A percentile compares a stretch with the other conserved stretches of the same genome.
phyloP scores from a whole-genome alignment of 257 asterid species.

The Solanum pinnatisectum region DNA sequence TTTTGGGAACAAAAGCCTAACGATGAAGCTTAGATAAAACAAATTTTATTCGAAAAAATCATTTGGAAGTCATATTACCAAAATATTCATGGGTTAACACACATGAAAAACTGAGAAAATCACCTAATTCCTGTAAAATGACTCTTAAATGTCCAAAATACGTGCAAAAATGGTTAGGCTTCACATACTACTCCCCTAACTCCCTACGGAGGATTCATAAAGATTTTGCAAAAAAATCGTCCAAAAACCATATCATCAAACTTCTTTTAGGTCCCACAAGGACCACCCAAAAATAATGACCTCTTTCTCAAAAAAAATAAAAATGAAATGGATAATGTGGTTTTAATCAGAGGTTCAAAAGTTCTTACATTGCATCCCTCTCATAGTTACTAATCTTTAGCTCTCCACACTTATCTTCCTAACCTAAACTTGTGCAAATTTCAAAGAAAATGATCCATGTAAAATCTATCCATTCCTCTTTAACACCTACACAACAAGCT shows the following conservation, averaged over 20 bases:
- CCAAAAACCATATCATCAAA: not conserved
- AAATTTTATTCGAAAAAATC: too few relatives aligned
- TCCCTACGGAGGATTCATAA: not conserved
- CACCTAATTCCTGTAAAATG: too few relatives aligned
- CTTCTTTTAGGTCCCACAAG: not conserved
- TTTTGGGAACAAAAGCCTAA: too few relatives aligned
- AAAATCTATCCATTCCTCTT: slow-evolving; percentile 47
- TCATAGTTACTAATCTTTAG: not conserved
- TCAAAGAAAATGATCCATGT: slow-evolving; percentile 46
- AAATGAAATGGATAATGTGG: not conserved
- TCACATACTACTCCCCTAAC: too few relatives aligned
- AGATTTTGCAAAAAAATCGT: too few relatives aligned
- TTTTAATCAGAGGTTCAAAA: slow-evolving; percentile 35
- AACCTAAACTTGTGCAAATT: not conserved
- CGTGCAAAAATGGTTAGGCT: too few relatives aligned
- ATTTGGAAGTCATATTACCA: too few relatives aligned
- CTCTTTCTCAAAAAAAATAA: not conserved
- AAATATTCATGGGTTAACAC: too few relatives aligned
- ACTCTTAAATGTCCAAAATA: too few relatives aligned
- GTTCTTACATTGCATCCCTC: not conserved
- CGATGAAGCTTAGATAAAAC: too few relatives aligned
- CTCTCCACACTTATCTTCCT: not conserved
- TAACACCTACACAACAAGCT: slow-evolving; percentile 24
- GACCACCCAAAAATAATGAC: not conserved
- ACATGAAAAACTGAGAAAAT: too few relatives aligned